phyloP scores from a whole-genome alignment of 2,329 filamentous ascomycete species.

The Sporothrix protearum region DNA sequence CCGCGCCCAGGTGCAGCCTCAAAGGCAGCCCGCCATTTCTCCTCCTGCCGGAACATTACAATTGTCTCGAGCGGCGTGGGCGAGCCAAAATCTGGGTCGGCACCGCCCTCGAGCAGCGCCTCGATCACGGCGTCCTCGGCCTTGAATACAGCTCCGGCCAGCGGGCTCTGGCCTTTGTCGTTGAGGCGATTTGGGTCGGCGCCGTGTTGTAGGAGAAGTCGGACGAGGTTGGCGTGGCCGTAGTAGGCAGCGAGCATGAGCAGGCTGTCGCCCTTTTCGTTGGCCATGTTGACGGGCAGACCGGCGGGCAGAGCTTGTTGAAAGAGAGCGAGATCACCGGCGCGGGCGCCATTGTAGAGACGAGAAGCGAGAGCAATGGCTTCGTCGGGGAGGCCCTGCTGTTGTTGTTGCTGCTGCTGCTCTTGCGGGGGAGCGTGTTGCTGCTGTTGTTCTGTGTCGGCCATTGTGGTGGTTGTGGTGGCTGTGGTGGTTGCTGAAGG shows the following conservation, averaged over 20 bases:
- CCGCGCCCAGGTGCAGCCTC: constrained; percentile 48
- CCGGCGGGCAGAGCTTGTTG: constrained; percentile 61
- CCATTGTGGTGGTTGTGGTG: background rate
- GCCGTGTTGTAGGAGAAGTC: constrained; percentile 57
- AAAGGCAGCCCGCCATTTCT: constrained; percentile 49
- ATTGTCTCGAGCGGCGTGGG: constrained; percentile 50
- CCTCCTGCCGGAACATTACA: constrained; percentile 51
- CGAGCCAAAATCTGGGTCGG: constrained; percentile 51
- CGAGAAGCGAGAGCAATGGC: constrained; percentile 59
- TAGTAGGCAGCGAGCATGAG: constrained; percentile 72
- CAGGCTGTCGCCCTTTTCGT: constrained; percentile 69
- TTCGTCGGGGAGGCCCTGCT: background rate
- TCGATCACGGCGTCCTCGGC: constrained; percentile 62
- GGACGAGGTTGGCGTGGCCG: constrained; percentile 59
- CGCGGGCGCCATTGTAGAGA: constrained; percentile 64
- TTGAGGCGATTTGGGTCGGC: constrained; percentile 67
- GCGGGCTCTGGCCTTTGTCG: constrained; percentile 63
- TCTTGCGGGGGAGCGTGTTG: background rate
- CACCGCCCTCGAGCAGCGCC: constrained; percentile 50
- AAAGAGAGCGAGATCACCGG: constrained; percentile 57
- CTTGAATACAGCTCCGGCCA: constrained; percentile 72
- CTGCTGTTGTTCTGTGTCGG: background rate
- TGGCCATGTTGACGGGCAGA: constrained; percentile 66
- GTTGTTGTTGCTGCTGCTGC: background rate
- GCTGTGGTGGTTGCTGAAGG: background rate